Conservation (phyloP, 2,329 filamentous ascomycete genomes). For the Conoideocrella luteorostrata region DNA sequence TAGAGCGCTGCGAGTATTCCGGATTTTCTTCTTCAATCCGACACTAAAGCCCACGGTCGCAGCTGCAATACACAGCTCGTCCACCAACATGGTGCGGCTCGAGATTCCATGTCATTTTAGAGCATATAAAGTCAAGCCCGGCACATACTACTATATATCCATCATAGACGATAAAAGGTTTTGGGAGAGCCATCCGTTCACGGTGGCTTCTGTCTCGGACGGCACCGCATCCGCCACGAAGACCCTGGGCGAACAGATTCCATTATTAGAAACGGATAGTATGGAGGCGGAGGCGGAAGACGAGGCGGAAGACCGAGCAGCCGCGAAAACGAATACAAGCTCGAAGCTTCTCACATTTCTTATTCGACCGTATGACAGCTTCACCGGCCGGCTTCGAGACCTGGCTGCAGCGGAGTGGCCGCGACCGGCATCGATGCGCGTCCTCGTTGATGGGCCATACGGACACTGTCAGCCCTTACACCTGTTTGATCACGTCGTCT, state of each 20-base stretch:
- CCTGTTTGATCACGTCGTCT: constrained; percentile 32
- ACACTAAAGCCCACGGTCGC: constrained; percentile 30
- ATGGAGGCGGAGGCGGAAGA: constrained; percentile 6
- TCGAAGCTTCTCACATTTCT: constrained; percentile 31
- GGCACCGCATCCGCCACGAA: constrained; percentile 9
- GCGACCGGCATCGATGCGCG: constrained; percentile 20
- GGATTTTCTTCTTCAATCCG: constrained; percentile 35
- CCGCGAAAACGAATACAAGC: background rate
- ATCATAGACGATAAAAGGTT: constrained; percentile 31
- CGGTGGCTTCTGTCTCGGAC: constrained; percentile 28
- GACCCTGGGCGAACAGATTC: constrained; percentile 23
- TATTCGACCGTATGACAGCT: constrained; percentile 40
- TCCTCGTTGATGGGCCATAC: constrained; percentile 40
- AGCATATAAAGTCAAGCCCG: constrained; percentile 28
- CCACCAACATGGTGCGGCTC: constrained; percentile 36
- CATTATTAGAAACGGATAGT: constrained; percentile 21
- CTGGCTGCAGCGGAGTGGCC: constrained; percentile 20
- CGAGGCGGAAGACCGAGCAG: too few relatives aligned
- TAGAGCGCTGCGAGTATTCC: constrained; percentile 36
- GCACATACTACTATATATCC: constrained; percentile 40
- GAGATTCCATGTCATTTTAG: constrained; percentile 28
- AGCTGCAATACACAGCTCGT: constrained; percentile 26
- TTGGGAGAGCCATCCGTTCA: constrained; percentile 48
- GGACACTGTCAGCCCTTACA: constrained; percentile 33
- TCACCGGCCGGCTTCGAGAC: constrained; percentile 32